Percentiles rank a stretch among this genome's conserved stretches.
Evolutionary conservation across 2,329 filamentous ascomycete genomes (phyloP).

Genomic region (Stagonosporopsis chrysanthemi): DNA sequence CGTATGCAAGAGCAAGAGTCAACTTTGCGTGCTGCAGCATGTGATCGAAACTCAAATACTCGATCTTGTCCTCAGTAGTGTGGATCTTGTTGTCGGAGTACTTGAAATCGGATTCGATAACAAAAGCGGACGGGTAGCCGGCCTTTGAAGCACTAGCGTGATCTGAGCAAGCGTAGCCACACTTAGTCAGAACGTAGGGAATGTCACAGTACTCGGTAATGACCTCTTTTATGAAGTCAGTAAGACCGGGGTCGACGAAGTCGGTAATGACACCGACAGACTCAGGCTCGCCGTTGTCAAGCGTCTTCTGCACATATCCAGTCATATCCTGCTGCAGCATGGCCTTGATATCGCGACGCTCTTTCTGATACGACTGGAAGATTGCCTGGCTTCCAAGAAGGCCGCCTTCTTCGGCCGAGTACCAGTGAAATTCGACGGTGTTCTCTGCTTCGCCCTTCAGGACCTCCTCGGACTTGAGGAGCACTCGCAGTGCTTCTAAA

Average conservation of each 20-base stretch:
- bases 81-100: constrained; percentile 72
- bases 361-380: constrained; percentile 80
- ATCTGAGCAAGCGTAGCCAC: constrained; percentile 83
- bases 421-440: constrained; percentile 97
- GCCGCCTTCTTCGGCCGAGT: constrained; percentile 88
- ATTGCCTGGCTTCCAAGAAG: constrained; percentile 88
- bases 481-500: constrained; percentile 83
- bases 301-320: constrained; percentile 81
- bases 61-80: constrained; percentile 72
- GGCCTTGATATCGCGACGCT: constrained; percentile 80
- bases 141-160: constrained; percentile 77
- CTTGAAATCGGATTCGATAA: constrained; percentile 76
- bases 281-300: constrained; percentile 83
- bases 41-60: constrained; percentile 81
- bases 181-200: constrained; percentile 85
- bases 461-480: constrained; percentile 76
- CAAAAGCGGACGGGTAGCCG: constrained; percentile 77
- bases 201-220: constrained; percentile 89
- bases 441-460: constrained; percentile 76
- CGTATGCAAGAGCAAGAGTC: constrained; percentile 83
- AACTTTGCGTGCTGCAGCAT: constrained; percentile 91
- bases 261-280: constrained; percentile 92
- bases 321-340: constrained; percentile 98
- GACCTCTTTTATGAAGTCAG: constrained; percentile 87
- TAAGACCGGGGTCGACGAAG: constrained; percentile 83